Evolutionary conservation across 2,329 filamentous ascomycete genomes (phyloP).

Genomic region (Fusarium decemcellulare): DNA sequence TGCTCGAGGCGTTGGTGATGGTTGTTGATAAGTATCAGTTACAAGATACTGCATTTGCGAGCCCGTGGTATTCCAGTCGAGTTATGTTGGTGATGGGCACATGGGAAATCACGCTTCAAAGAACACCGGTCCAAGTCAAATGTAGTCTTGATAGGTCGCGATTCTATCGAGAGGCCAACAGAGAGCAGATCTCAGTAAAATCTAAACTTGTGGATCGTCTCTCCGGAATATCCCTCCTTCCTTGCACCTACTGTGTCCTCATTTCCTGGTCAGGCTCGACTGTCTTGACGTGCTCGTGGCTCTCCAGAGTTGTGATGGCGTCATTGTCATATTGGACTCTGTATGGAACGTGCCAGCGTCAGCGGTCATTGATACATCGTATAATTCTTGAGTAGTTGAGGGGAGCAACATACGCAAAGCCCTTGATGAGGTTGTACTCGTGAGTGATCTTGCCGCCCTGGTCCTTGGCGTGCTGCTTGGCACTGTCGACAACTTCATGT

Average conservation of each 20-base stretch:
- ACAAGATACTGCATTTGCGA: too few species aligned
- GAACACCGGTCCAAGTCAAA: neutral
- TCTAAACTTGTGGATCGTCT: slow-evolving; percentile 24
- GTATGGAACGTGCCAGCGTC: slow-evolving; percentile 2
- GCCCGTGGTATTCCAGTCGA: too few species aligned
- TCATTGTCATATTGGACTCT: slow-evolving; percentile 83
- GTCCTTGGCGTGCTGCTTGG: slow-evolving; percentile 80
- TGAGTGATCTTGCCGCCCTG: slow-evolving; percentile 89
- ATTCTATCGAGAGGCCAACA: slow-evolving; percentile 25
- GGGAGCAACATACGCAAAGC: slow-evolving; percentile 81
- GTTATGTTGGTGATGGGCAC: too few species aligned
- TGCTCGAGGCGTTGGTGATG: neutral
- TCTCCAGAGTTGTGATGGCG: slow-evolving; percentile 74
- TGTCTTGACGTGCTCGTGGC: slow-evolving; percentile 77
- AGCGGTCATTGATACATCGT: neutral
- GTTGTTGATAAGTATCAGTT: too few species aligned
- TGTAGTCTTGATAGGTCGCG: slow-evolving; percentile 3
- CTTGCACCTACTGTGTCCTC: slow-evolving; percentile 73
- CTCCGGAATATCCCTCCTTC: neutral
- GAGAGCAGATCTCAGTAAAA: slow-evolving; percentile 26
- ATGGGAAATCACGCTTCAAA: neutral
- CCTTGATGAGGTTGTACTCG: slow-evolving; percentile 91
- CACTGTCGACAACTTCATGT: slow-evolving; percentile 61
- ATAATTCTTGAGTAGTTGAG: neutral
- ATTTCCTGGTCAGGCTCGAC: slow-evolving; percentile 84